Percentiles rank a stretch among this genome's conserved stretches.
Evolutionary conservation across 306 rosid genomes (phyloP).

Genomic region (Rosa lucieae): DNA sequence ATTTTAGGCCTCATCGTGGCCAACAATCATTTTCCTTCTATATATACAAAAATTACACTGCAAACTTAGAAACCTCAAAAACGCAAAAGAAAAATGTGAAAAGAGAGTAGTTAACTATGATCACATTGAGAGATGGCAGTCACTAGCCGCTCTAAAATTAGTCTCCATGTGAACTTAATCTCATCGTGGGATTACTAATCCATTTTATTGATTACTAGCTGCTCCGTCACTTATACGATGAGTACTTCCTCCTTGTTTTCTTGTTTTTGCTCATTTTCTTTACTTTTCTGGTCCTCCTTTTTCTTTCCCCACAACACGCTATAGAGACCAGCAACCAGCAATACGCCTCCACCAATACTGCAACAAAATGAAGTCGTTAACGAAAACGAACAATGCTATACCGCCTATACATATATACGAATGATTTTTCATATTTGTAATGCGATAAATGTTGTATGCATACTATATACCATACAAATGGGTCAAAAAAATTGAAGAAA

Average conservation of each 20-base stretch:
- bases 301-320: slow-evolving; percentile 86
- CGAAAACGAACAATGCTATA: background rate
- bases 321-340: slow-evolving; percentile 77
- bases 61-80: background rate
- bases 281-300: slow-evolving; percentile 39
- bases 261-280: slow-evolving; percentile 28
- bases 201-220: background rate
- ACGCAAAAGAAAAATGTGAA: background rate
- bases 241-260: slow-evolving; percentile 42
- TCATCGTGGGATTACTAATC: background rate
- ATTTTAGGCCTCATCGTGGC: too few species aligned
- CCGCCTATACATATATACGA: background rate
- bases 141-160: background rate
- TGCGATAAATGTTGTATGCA: background rate
- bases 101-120: background rate
- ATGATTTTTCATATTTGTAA: background rate
- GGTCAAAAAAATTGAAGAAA: background rate
- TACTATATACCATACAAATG: background rate
- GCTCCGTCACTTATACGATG: slow-evolving; percentile 34
- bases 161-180: background rate
- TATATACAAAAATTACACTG: background rate
- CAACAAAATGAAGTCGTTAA: background rate
- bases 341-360: slow-evolving; percentile 75
- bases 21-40: too few species aligned
- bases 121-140: background rate